Evolutionary conservation across 2,329 filamentous ascomycete species (phyloP).

Genomic region (Onygena corvina): DNA sequence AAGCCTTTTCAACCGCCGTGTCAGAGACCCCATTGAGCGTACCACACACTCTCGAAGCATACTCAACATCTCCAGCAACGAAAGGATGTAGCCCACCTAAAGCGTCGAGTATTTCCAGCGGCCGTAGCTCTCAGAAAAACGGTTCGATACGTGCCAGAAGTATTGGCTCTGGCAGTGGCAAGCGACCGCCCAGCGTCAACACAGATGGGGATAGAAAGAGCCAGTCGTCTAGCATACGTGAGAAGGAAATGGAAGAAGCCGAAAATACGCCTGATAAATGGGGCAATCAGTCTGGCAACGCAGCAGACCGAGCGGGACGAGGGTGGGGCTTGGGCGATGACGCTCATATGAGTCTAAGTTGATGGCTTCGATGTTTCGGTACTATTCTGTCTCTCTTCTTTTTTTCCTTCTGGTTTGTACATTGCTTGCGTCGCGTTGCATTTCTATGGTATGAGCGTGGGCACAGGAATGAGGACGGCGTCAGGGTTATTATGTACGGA

Average conservation of each 20-base stretch:
- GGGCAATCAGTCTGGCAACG: constrained; percentile 43
- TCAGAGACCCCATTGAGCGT: constrained; percentile 8
- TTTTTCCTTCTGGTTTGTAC: not conserved
- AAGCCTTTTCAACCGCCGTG: constrained; percentile 7
- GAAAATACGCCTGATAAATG: constrained; percentile 41
- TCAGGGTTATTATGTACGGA: not conserved
- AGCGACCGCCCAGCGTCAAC: constrained; percentile 21
- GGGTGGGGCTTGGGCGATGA: constrained; percentile 76
- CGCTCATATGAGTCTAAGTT: constrained; percentile 70
- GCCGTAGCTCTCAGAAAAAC: constrained; percentile 10
- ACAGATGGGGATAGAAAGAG: constrained; percentile 13
- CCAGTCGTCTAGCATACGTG: constrained; percentile 23
- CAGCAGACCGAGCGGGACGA: constrained; percentile 38
- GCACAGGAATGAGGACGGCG: not conserved
- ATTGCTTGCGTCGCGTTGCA: not conserved
- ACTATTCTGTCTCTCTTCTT: not conserved
- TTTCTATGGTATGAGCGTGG: not conserved
- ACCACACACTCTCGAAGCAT: not conserved
- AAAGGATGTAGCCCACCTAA: constrained; percentile 5
- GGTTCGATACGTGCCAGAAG: constrained; percentile 19
- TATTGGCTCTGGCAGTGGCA: constrained; percentile 15
- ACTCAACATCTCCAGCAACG: constrained; percentile 7
- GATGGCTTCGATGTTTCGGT: constrained; percentile 16
- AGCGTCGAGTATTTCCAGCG: constrained; percentile 9
- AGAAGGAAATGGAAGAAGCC: constrained; percentile 29